Conservation (phyloP, 176 grass and related monocot genomes). For the Oryza brachyantha region DNA sequence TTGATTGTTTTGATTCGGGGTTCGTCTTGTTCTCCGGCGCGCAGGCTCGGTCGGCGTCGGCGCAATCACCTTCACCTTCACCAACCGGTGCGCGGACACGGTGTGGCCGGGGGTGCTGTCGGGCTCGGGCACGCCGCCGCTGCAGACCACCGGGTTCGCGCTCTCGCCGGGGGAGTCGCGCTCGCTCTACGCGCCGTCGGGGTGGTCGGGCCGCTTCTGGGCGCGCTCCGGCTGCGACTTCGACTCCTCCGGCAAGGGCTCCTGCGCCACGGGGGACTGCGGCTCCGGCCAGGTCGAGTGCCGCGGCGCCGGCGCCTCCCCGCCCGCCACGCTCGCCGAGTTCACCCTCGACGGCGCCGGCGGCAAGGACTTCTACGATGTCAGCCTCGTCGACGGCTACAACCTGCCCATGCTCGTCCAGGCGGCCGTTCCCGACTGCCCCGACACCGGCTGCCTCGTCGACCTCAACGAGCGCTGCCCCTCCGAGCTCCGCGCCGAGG, state of each 20-base stretch:
- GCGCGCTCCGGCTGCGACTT: conserved; percentile 71
- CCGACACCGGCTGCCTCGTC: conserved; percentile 61
- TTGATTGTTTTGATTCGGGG: not conserved
- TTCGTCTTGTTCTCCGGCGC: not conserved
- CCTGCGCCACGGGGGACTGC: conserved; percentile 85
- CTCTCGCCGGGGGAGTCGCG: conserved; percentile 58
- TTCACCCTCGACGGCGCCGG: conserved; percentile 69
- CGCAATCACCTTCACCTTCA: conserved; percentile 78
- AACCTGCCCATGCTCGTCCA: conserved; percentile 85
- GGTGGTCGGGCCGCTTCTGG: conserved; percentile 94
- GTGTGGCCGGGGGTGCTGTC: conserved; percentile 89
- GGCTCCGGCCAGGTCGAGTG: conserved; percentile 79
- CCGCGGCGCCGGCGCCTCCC: conserved; percentile 52
- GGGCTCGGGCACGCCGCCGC: conserved; percentile 58
- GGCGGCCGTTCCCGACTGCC: conserved; percentile 41
- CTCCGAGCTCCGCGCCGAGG: conserved; percentile 53
- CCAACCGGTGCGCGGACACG: conserved; percentile 67
- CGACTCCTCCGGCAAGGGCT: conserved; percentile 48
- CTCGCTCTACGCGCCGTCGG: conserved; percentile 46
- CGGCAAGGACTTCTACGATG: conserved; percentile 85
- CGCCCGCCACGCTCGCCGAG: conserved; percentile 87
- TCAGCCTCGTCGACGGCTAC: conserved; percentile 92
- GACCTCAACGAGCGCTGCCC: conserved; percentile 81
- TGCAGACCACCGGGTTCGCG: conserved; percentile 72
- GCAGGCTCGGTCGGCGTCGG: conserved; percentile 37